These are phyloP conservation scores for Beauveria australis DNA, from an alignment of 2,329 filamentous ascomycete species.

Conservation along the genomic window DNA sequence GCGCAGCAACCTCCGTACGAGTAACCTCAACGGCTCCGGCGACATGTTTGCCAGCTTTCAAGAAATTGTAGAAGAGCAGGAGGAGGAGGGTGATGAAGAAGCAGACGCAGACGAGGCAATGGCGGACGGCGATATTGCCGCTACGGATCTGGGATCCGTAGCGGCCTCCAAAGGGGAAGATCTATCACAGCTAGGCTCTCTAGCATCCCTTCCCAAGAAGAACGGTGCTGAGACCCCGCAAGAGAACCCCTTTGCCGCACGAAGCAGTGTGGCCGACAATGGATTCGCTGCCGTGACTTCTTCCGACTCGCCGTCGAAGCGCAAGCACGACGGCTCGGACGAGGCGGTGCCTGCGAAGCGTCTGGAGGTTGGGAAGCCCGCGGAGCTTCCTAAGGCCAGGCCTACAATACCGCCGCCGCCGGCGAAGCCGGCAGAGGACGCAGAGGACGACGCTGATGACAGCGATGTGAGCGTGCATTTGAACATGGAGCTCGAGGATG, in stretches of 20 bases:
- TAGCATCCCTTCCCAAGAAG: slow-evolving; percentile 2
- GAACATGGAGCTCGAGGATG: slow-evolving; percentile 51
- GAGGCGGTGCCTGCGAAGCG: slow-evolving; percentile 28
- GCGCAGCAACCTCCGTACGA: slow-evolving; percentile 46
- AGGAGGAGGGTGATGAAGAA: slow-evolving; percentile 28
- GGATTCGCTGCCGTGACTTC: slow-evolving; percentile 9
- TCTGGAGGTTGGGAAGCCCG: slow-evolving; percentile 29
- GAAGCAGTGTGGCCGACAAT: slow-evolving; percentile 14
- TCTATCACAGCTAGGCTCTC: neutral
- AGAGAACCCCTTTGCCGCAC: slow-evolving; percentile 29
- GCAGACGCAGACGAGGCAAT: slow-evolving; percentile 24
- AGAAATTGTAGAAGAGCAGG: slow-evolving; percentile 31
- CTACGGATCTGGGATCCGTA: neutral
- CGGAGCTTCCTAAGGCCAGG: slow-evolving; percentile 15
- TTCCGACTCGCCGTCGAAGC: slow-evolving; percentile 25
- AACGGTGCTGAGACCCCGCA: slow-evolving; percentile 6
- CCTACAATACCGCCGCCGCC: slow-evolving; percentile 10
- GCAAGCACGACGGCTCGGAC: slow-evolving; percentile 31
- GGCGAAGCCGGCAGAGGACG: slow-evolving; percentile 17
- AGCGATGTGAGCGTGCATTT: slow-evolving; percentile 49
- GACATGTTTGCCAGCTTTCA: slow-evolving; percentile 21
- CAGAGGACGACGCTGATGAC: slow-evolving; percentile 33
- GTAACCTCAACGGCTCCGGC: slow-evolving; percentile 18
- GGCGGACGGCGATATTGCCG: slow-evolving; percentile 9
- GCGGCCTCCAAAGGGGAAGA: neutral